Percentiles rank a stretch among this genome's conserved stretches.
Evolutionary conservation across 179 eudicot genomes (phyloP).

Genomic region (Actinidia polygama): DNA sequence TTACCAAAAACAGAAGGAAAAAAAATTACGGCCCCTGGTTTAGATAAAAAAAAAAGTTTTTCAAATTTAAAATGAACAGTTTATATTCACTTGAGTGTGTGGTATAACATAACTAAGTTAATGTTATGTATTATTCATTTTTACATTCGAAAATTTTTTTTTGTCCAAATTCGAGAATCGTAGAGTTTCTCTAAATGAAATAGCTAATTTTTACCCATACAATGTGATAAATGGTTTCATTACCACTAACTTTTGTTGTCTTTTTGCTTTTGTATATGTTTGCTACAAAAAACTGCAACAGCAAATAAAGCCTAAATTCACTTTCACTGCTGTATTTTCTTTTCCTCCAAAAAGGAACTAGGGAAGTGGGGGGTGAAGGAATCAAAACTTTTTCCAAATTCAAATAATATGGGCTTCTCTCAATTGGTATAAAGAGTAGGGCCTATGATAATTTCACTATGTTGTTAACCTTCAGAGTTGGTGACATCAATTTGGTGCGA

Average conservation of each 20-base stretch:
- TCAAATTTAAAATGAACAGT: too few relatives aligned
- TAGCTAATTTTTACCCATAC: neutral
- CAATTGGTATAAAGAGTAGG: neutral
- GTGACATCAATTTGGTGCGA: too few relatives aligned
- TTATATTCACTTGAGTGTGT: too few relatives aligned
- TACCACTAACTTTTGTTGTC: conserved; percentile 7
- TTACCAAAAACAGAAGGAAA: too few relatives aligned
- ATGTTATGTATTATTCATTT: too few relatives aligned
- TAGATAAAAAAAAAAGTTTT: too few relatives aligned
- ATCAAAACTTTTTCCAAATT: neutral
- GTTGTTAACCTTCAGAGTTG: neutral
- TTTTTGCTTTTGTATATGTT: neutral
- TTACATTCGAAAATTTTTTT: too few relatives aligned
- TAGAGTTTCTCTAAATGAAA: too few relatives aligned
- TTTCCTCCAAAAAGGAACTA: neutral
- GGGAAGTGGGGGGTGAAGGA: conserved; percentile 13
- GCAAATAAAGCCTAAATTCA: conserved; percentile 16
- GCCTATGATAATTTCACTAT: neutral
- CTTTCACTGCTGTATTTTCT: neutral
- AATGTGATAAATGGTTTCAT: conserved; percentile 1
- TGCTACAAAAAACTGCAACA: neutral
- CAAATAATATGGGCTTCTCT: neutral
- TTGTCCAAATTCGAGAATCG: too few relatives aligned
- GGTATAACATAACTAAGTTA: too few relatives aligned
- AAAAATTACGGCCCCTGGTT: too few relatives aligned